A percentile compares a stretch with the other conserved stretches of the same genome.
These are phyloP conservation scores for Botrytis sinoallii DNA, from an alignment of 2,329 filamentous ascomycete genomes.

Conservation along the genomic window DNA sequence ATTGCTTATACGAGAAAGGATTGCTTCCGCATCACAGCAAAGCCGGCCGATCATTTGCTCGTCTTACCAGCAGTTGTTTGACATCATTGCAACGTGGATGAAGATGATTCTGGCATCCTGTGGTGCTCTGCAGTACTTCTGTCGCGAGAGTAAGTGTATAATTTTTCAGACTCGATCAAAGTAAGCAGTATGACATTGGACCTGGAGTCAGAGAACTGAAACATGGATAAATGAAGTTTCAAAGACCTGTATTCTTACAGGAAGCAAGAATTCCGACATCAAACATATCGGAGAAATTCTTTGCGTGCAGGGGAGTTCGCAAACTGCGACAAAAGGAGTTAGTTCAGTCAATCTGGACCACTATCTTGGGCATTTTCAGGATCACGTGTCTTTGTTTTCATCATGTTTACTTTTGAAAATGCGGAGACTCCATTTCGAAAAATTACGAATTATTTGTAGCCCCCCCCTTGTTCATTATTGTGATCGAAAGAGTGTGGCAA, in stretches of 20 bases:
- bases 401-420: conserved; percentile 9
- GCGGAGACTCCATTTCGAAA: background rate
- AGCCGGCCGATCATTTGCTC: background rate
- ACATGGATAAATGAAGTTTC: background rate
- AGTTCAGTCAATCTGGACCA: background rate
- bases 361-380: background rate
- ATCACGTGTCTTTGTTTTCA: background rate
- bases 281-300: background rate
- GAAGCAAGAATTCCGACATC: background rate
- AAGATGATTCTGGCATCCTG: background rate
- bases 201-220: background rate
- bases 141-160: background rate
- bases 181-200: background rate
- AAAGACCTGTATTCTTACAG: background rate
- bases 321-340: conserved; percentile 2
- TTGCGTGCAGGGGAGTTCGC: background rate
- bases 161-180: background rate
- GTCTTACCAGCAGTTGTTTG: background rate
- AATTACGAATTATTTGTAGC: background rate
- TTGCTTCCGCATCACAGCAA: background rate
- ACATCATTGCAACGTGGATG: background rate
- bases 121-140: background rate
- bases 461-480: background rate
- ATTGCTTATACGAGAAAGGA: background rate
- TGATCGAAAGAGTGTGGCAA: background rate